phyloP scores from a whole-genome alignment of 2,329 filamentous ascomycete species.

The Colletotrichum endophyticum region DNA sequence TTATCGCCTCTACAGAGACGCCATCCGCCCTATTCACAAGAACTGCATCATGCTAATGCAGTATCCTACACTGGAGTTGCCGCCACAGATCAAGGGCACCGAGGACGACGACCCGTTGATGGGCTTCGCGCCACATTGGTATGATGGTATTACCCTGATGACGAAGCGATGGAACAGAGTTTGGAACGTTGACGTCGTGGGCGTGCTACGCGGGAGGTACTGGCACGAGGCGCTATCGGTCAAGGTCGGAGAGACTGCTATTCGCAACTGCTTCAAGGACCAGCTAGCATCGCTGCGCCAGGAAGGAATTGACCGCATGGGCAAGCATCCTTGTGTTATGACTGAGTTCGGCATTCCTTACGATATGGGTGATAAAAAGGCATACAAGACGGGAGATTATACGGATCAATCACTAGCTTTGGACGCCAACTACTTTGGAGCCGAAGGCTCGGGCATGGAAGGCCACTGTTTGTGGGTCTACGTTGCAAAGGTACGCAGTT shows the following conservation, averaged over 20 bases:
- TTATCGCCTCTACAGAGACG: conserved; percentile 77
- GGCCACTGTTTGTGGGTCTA: conserved; percentile 94
- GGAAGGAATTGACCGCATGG: conserved; percentile 88
- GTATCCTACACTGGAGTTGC: conserved; percentile 89
- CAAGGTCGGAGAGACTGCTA: conserved; percentile 90
- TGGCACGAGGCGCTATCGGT: conserved; percentile 88
- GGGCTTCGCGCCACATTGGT: conserved; percentile 94
- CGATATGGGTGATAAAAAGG: conserved; percentile 96
- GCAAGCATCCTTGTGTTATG: conserved; percentile 85
- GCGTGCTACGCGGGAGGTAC: conserved; percentile 88
- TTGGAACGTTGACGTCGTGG: conserved; percentile 97
- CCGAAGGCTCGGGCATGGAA: conserved; percentile 83
- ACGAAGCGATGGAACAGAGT: conserved; percentile 98
- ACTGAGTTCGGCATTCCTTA: conserved; percentile 98
- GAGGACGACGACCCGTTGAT: conserved; percentile 87
- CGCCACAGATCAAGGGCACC: conserved; percentile 85
- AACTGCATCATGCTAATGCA: conserved; percentile 90
- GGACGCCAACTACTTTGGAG: conserved; percentile 93
- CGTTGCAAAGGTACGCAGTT: conserved; percentile 63
- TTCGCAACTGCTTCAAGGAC: conserved; percentile 89
- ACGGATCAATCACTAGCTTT: conserved; percentile 89
- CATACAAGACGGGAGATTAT: conserved; percentile 95
- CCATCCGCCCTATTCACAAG: conserved; percentile 77
- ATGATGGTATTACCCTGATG: conserved; percentile 95
- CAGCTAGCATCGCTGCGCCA: conserved; percentile 83